Base-by-base conservation (phyloP, 2,329 filamentous ascomycete species). In the Fusarium multiceps region DNA sequence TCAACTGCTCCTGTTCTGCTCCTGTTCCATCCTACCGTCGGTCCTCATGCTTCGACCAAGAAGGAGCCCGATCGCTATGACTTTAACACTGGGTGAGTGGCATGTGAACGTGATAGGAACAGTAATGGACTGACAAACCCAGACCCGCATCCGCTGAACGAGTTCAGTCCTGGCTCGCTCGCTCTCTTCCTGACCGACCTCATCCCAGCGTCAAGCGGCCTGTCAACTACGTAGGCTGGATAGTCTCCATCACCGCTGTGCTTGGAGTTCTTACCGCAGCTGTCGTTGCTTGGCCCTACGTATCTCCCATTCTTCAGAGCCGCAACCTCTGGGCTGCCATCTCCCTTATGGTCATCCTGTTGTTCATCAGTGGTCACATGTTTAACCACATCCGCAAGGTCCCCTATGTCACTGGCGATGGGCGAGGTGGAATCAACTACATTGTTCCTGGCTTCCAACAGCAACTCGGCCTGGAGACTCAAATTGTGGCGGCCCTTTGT, bases 331-430 rank as follows among this genome's bases (percentile, higher is more conserved):
- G 96, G 96, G 94, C 95, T 25, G 93, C 92, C 23, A 81, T 97
- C 75, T 97, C 92, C 80, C 84, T 99, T 72, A 94, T 98, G 75
- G 86, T 90, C 16, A 94, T 99, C 68, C 87, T 99, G 43, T 85
- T 98, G 61, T 99, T 98, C 82, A 98, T 92, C 48, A 96, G 92
- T 74, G 97, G 96, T 41, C 94, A 98, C 82, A 99, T 99, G 97
- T 99, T 97, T 87, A 99, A 98, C 81, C 94, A 98, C 78, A 99
- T 99, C 77, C 89, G 97, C 74, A 95, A 96, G 80, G 93, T 97
- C 4, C 96, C 96, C 4, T 99, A 99, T 75, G 93, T 98, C 32
- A 86, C 90, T 43, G 92, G 92, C 43, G 90, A 98, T 78, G 93
- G 93, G 40, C 89, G 88, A 57, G 96, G 96, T 20, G 94, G 94